Percentiles rank a stretch among this genome's conserved stretches.
Evolutionary conservation across 1,284 basidiomycete species (phyloP).

Genomic region (Melampsora medusae): DNA sequence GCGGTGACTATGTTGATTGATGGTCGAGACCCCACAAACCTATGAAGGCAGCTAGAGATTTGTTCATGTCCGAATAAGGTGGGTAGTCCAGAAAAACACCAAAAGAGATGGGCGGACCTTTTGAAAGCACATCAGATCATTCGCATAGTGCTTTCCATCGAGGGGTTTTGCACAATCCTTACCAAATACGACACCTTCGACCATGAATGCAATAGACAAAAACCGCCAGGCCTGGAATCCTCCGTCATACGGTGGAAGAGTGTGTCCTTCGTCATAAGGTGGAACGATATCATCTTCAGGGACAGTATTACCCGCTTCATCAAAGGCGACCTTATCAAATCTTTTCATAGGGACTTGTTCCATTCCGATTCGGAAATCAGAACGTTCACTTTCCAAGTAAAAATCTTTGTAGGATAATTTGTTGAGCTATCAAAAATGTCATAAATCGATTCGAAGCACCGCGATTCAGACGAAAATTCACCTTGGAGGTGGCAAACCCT

Average conservation of each 20-base stretch:
- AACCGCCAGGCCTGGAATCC: slow-evolving; percentile 34
- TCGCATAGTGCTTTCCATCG: no score
- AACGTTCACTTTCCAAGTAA: no score
- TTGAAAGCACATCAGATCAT: not conserved
- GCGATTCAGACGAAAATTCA: no score
- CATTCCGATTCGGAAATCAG: no score
- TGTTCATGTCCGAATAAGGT: slow-evolving; percentile 25
- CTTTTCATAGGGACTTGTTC: no score
- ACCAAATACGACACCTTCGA: slow-evolving; percentile 36
- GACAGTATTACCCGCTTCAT: not conserved
- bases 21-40: not conserved
- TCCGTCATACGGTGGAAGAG: slow-evolving; percentile 6
- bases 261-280: slow-evolving; percentile 3
- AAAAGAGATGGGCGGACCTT: slow-evolving; percentile 29
- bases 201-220: slow-evolving; percentile 21
- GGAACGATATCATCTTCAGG: not conserved
- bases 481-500: no score
- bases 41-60: slow-evolving; percentile 27
- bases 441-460: no score
- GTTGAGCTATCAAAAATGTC: no score
- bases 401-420: no score
- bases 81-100: slow-evolving; percentile 31
- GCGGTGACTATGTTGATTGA: no score
- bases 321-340: no score
- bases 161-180: not conserved